Evolutionary conservation across 257 asterid genomes (phyloP), one percentile per base, ranked within the genome.

Genomic region (Cinchona pubescens): DNA sequence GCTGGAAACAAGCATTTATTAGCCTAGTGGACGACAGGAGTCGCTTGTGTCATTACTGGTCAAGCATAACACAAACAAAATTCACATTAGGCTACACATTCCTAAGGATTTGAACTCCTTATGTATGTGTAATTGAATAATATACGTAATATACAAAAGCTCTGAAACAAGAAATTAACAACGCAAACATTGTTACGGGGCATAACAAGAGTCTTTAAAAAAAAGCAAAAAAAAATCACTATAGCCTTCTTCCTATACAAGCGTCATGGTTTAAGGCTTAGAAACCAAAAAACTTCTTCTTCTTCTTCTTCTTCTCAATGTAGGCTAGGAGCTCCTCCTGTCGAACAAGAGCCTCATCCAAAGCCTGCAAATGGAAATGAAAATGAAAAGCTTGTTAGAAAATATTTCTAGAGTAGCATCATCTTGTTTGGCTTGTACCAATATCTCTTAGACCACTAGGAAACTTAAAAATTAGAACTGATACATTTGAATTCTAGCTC

Each of bases 271-370:
- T 70, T 18, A 15, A 16, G 58, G 11, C 27, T 80, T 75, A 94
- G 82, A 92, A 92, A 30, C 89, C 92, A 10, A 94, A 89, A 76
- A 94, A 88, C 89, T 88, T 90, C 93, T 89, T 92, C 82, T 90
- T 94, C 84, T 90, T 94, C 86, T 92, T 92, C 84, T 90, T 92
- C 82, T 89, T 92, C 85, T 94, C 97, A 37, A 94, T 79, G 77
- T 84, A 87, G 18, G 91, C 87, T 11, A 90, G 67, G 34, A 92
- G 88, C 87, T 92, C 94, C 56, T 85, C 93, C 82, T 92, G 99
- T 69, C 84, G 86, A 21, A 85, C 79, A 18, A 88, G 76, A 42
- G 99, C 79, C 69, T 89, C 89, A 76, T 94, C 97, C 3, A 94
- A 92, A 70, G 87, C 82, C 98, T 93, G 89, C 56, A 76, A 18